phyloP scores from a whole-genome alignment of 345 rosid genomes.

The Corymbia maculata region DNA sequence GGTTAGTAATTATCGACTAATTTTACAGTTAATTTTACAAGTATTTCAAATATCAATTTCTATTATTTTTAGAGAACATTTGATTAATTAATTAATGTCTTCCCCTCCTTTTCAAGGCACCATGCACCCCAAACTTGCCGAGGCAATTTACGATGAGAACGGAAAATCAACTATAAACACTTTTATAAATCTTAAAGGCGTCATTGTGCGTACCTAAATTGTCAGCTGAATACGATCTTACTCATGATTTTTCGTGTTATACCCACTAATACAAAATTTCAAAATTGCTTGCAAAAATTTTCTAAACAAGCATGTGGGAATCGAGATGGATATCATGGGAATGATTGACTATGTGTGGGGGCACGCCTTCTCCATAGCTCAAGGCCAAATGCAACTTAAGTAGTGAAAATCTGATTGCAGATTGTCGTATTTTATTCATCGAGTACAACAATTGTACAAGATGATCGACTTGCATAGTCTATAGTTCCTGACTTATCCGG shows the following conservation, averaged over 20 bases:
- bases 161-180: not conserved
- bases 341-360: not conserved
- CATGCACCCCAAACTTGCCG: conserved; percentile 15
- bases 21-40: not conserved
- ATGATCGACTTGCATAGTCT: not conserved
- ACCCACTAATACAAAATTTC: too few relatives aligned
- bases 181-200: conserved; percentile 7
- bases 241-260: too few relatives aligned
- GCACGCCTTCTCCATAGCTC: not conserved
- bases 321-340: conserved; percentile 5
- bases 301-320: not conserved
- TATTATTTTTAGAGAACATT: not conserved
- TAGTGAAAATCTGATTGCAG: not conserved
- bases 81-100: not conserved
- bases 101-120: conserved; percentile 6
- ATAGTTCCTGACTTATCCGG: not conserved
- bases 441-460: not conserved
- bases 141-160: conserved; percentile 10
- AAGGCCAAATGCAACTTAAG: not conserved
- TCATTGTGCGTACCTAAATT: not conserved
- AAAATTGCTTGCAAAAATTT: not conserved
- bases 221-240: not conserved
- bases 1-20: not conserved
- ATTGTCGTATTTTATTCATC: not conserved
- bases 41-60: not conserved